Conservation (phyloP, 176 grass and related monocot genomes). For the Pontederia crassipes region DNA sequence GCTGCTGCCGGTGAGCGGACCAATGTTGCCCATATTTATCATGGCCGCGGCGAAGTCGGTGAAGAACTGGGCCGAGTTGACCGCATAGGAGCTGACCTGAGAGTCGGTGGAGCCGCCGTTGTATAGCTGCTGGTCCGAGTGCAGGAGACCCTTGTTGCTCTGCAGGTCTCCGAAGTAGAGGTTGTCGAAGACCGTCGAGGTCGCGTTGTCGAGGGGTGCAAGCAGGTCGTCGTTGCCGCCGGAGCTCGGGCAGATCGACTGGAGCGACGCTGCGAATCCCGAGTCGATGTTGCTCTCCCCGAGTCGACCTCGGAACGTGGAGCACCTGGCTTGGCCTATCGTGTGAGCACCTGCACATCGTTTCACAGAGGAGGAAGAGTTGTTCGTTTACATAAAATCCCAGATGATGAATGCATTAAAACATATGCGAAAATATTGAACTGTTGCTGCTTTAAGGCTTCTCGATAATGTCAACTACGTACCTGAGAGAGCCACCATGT, state of each 20-base stretch:
- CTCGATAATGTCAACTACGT: not conserved
- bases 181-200: not conserved
- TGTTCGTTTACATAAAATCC: no score
- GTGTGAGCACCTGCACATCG: slow-evolving; percentile 1
- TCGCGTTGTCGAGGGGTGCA: not conserved
- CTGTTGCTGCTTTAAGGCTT: no score
- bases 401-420: not conserved
- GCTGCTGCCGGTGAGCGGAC: not conserved
- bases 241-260: not conserved
- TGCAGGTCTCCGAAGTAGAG: not conserved
- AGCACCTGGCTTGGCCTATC: slow-evolving; percentile 2
- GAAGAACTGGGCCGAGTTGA: slow-evolving; percentile 2
- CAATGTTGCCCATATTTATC: slow-evolving; percentile 4
- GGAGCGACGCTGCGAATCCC: not conserved
- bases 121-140: slow-evolving; percentile 3
- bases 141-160: not conserved
- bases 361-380: not conserved
- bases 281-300: not conserved
- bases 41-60: slow-evolving; percentile 2
- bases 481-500: slow-evolving; percentile 4
- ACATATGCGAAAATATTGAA: not conserved
- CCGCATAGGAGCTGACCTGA: not conserved
- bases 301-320: not conserved
- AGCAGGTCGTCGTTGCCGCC: not conserved
- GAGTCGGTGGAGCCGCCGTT: not conserved